Conservation (phyloP, 2,329 filamentous ascomycete genomes). For the Rhytidhysteron rufulum region DNA sequence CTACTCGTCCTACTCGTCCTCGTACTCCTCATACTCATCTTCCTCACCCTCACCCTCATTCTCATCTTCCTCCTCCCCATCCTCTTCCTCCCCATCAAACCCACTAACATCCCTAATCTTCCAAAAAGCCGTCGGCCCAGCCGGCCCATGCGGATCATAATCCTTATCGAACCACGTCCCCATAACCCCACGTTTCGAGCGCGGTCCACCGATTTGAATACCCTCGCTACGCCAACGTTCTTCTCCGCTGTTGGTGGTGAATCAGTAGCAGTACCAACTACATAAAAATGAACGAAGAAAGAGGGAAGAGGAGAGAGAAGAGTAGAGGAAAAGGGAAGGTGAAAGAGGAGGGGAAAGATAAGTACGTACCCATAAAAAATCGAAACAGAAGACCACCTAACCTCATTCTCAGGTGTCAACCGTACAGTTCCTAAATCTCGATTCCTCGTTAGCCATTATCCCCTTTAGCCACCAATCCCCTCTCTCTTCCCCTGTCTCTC, state of each 20-base stretch:
- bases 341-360: background rate
- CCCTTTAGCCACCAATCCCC: too few relatives aligned
- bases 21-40: too few relatives aligned
- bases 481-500: too few relatives aligned
- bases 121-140: constrained; percentile 74
- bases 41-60: too few relatives aligned
- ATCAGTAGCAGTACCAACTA: constrained; percentile 8
- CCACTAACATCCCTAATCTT: constrained; percentile 57
- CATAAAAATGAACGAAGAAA: background rate
- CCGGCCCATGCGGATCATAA: constrained; percentile 64
- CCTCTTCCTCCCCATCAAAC: background rate
- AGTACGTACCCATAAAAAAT: constrained; percentile 50
- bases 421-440: constrained; percentile 55
- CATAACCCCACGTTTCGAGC: constrained; percentile 63
- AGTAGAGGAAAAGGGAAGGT: background rate
- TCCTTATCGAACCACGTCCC: constrained; percentile 78
- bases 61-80: too few relatives aligned
- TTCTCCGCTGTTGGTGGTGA: constrained; percentile 50
- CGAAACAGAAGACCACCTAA: constrained; percentile 69
- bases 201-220: constrained; percentile 66
- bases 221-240: constrained; percentile 75
- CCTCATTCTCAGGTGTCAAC: constrained; percentile 65
- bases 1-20: too few relatives aligned
- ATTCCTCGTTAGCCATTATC: too few relatives aligned
- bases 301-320: too few relatives aligned